These are phyloP conservation scores for Penicillium freii DNA, from an alignment of 2,329 filamentous ascomycete species.

Conservation along the genomic window DNA sequence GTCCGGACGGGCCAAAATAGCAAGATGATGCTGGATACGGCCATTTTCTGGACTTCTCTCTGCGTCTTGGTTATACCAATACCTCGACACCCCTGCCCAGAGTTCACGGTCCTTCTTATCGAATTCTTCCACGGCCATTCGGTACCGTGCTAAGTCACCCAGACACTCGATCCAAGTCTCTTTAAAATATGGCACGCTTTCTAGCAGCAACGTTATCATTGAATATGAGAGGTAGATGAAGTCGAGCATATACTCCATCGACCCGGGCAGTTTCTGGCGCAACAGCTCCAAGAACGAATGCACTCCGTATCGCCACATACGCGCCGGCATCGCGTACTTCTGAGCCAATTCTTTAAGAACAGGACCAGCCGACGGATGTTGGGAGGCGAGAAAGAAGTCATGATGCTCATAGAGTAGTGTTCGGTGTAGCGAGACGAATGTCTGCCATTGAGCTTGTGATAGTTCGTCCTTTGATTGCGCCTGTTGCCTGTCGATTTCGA, in stretches of 20 bases:
- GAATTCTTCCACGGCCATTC: slow-evolving; percentile 88
- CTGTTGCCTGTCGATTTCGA: slow-evolving; percentile 71
- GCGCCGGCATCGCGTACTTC: slow-evolving; percentile 86
- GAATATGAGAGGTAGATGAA: slow-evolving; percentile 89
- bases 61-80: slow-evolving; percentile 82
- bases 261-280: slow-evolving; percentile 69
- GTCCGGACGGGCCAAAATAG: slow-evolving; percentile 61
- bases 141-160: slow-evolving; percentile 78
- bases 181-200: slow-evolving; percentile 77
- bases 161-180: slow-evolving; percentile 94
- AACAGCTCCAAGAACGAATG: slow-evolving; percentile 79
- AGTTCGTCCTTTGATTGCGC: slow-evolving; percentile 34
- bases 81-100: slow-evolving; percentile 75
- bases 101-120: slow-evolving; percentile 71
- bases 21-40: slow-evolving; percentile 82
- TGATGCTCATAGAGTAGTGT: slow-evolving; percentile 80
- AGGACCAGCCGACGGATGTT: slow-evolving; percentile 74
- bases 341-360: slow-evolving; percentile 66
- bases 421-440: slow-evolving; percentile 75
- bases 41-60: slow-evolving; percentile 74
- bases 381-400: slow-evolving; percentile 81
- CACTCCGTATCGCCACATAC: slow-evolving; percentile 94
- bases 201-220: slow-evolving; percentile 83
- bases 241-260: slow-evolving; percentile 82
- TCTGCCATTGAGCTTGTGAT: slow-evolving; percentile 72